phyloP scores from a whole-genome alignment of 495 filamentous ascomycete species.

The Sporormia fimetaria region DNA sequence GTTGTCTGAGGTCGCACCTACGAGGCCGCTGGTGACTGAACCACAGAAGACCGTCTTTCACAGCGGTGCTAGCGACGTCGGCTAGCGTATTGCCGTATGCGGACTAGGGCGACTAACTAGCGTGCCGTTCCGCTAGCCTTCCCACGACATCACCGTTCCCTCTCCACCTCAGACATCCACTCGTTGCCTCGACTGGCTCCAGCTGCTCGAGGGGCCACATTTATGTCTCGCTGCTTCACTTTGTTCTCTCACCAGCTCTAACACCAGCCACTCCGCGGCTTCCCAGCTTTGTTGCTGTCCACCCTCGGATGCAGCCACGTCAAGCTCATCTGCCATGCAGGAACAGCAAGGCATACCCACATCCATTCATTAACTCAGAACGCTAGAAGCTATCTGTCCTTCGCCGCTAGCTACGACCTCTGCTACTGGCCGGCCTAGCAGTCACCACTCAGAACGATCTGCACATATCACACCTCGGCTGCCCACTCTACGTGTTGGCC shows the following conservation, averaged over 20 bases:
- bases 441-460: too few relatives aligned
- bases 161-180: neutral
- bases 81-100: conserved; percentile 10
- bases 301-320: conserved; percentile 20
- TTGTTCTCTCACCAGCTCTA: neutral
- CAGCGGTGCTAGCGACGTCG: conserved; percentile 14
- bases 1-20: conserved; percentile 5
- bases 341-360: conserved; percentile 20
- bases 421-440: neutral
- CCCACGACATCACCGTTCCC: neutral
- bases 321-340: conserved; percentile 19
- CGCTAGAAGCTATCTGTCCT: conserved; percentile 14
- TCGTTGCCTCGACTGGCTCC: neutral
- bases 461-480: too few relatives aligned
- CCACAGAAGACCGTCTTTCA: neutral
- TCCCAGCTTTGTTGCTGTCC: neutral
- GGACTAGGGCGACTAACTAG: neutral
- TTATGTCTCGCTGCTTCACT: too few relatives aligned
- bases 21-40: neutral
- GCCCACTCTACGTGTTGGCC: too few relatives aligned
- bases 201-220: too few relatives aligned
- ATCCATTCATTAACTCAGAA: conserved; percentile 8
- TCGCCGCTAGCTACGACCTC: conserved; percentile 1
- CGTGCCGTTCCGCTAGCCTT: neutral
- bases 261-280: neutral